Evolutionary conservation across 768 basidiomycete species (phyloP).

Genomic region (Cystobasidium ongulense): DNA sequence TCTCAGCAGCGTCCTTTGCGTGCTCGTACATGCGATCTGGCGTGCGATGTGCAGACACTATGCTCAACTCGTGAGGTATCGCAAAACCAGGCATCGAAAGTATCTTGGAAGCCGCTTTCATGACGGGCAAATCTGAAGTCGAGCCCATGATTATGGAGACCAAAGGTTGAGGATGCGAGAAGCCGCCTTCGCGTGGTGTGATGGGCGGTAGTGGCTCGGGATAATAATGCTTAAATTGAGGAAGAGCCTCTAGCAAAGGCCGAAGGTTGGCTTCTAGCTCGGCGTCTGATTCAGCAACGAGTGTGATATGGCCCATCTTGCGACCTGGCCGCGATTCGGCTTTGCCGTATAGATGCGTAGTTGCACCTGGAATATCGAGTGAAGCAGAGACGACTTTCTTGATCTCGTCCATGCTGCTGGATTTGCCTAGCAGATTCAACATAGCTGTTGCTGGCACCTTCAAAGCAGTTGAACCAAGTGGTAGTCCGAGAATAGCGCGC

Average conservation of each 20-base stretch:
- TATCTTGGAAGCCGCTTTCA: constrained; percentile 78
- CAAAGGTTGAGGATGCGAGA: constrained; percentile 62
- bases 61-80: constrained; percentile 84
- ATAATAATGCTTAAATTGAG: constrained; percentile 50
- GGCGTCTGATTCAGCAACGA: constrained; percentile 74
- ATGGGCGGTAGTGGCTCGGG: constrained; percentile 49
- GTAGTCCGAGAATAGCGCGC: constrained; percentile 80
- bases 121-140: constrained; percentile 90
- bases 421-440: constrained; percentile 89
- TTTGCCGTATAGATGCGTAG: constrained; percentile 92
- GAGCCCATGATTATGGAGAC: constrained; percentile 97
- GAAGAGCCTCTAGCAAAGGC: constrained; percentile 62
- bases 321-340: constrained; percentile 74
- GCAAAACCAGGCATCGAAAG: constrained; percentile 59
- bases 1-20: constrained; percentile 58
- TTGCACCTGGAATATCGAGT: constrained; percentile 62
- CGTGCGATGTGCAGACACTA: constrained; percentile 94
- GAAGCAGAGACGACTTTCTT: constrained; percentile 55
- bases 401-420: constrained; percentile 51
- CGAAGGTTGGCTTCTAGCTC: constrained; percentile 62
- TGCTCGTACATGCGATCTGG: constrained; percentile 77
- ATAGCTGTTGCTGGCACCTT: constrained; percentile 80
- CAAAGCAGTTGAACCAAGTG: constrained; percentile 76
- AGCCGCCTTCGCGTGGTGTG: constrained; percentile 41
- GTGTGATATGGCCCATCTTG: constrained; percentile 96